Evolutionary conservation across 2,329 filamentous ascomycete genomes (phyloP).

Genomic region (Ophiocordyceps camponoti-saundersi): DNA sequence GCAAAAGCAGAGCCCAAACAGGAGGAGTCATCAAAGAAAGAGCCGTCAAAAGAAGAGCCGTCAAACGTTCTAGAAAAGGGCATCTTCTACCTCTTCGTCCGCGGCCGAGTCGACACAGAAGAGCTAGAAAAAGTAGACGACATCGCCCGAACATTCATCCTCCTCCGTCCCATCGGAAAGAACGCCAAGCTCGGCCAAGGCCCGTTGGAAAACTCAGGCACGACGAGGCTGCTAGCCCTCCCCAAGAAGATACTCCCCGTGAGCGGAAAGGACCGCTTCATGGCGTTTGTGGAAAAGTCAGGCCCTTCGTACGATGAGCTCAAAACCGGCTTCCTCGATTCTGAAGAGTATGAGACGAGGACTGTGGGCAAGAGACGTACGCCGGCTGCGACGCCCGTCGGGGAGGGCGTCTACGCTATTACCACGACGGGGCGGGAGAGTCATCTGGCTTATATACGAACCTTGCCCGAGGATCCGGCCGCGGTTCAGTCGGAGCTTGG

Average conservation of each 20-base stretch:
- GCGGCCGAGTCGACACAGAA: slow-evolving; percentile 57
- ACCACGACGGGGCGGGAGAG: slow-evolving; percentile 53
- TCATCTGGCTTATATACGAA: slow-evolving; percentile 67
- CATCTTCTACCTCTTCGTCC: slow-evolving; percentile 80
- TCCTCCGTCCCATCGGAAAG: slow-evolving; percentile 54
- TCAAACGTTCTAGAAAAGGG: slow-evolving; percentile 65
- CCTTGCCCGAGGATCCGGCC: slow-evolving; percentile 50
- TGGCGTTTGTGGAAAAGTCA: slow-evolving; percentile 70
- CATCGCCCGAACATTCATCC: slow-evolving; percentile 61
- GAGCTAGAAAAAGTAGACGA: slow-evolving; percentile 53
- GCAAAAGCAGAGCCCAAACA: no score
- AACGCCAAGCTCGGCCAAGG: slow-evolving; percentile 43
- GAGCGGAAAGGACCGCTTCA: slow-evolving; percentile 50
- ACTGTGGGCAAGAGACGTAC: slow-evolving; percentile 52
- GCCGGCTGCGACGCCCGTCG: slow-evolving; percentile 57
- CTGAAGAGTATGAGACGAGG: slow-evolving; percentile 57
- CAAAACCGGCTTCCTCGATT: slow-evolving; percentile 53
- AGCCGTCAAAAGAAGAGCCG: slow-evolving; percentile 13
- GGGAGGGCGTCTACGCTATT: slow-evolving; percentile 73
- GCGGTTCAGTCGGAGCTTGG: slow-evolving; percentile 64
- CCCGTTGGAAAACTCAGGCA: slow-evolving; percentile 30
- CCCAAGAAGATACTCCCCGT: slow-evolving; percentile 73
- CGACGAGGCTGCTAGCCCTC: slow-evolving; percentile 57
- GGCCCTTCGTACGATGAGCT: slow-evolving; percentile 48
- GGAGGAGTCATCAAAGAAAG: no score